Conservation (phyloP, 768 basidiomycete genomes). For the Leucocoprinus sp. region DNA sequence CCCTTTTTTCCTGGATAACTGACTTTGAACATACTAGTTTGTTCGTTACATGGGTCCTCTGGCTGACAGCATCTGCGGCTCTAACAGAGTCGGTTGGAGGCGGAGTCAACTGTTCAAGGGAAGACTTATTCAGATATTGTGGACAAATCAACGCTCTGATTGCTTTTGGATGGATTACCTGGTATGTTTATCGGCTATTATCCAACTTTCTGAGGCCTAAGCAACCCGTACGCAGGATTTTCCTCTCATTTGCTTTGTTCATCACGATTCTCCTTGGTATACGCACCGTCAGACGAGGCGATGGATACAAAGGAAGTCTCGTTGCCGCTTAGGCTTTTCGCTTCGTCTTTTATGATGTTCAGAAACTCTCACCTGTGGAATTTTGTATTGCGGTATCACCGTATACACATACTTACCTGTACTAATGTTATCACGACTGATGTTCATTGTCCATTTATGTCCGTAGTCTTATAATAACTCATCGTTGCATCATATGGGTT, state of each 20-base stretch:
- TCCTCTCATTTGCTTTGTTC: constrained; percentile 50
- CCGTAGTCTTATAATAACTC: background rate
- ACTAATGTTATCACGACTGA: no score
- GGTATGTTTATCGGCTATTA: no score
- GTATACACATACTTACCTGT: background rate
- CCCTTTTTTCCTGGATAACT: background rate
- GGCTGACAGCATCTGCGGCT: constrained; percentile 66
- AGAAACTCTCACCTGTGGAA: background rate
- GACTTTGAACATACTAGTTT: constrained; percentile 31
- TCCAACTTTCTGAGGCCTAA: no score
- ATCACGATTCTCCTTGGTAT: constrained; percentile 47
- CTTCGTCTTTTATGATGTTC: background rate
- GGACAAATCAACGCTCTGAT: constrained; percentile 69
- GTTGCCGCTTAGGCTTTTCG: background rate
- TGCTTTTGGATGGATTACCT: constrained; percentile 70
- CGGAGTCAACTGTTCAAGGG: constrained; percentile 54
- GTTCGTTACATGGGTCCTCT: constrained; percentile 68
- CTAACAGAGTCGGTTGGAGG: constrained; percentile 62
- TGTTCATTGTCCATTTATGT: background rate
- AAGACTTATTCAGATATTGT: constrained; percentile 51
- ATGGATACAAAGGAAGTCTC: constrained; percentile 46
- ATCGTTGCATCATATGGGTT: background rate
- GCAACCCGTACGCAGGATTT: no score
- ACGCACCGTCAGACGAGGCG: constrained; percentile 50
- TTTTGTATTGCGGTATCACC: background rate